Evolutionary conservation across 2,329 filamentous ascomycete genomes (phyloP).

Genomic region (Cytospora piceicola): DNA sequence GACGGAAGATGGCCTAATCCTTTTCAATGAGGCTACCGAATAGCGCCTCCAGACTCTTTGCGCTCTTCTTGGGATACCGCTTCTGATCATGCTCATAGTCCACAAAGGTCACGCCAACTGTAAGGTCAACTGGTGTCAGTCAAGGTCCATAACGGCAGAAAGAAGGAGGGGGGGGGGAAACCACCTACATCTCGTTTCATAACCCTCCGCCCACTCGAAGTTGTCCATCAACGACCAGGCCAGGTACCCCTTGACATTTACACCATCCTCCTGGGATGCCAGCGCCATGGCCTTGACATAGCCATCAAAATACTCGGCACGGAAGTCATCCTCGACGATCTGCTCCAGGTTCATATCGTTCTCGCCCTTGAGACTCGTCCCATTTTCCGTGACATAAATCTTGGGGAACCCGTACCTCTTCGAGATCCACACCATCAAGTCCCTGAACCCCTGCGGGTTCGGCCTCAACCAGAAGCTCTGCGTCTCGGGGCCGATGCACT

Average conservation of each 20-base stretch:
- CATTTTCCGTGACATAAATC: slow-evolving; percentile 90
- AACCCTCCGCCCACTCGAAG: slow-evolving; percentile 92
- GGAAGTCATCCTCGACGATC: slow-evolving; percentile 81
- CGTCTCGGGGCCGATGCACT: slow-evolving; percentile 79
- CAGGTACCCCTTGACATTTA: slow-evolving; percentile 79
- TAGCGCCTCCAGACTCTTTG: slow-evolving; percentile 68
- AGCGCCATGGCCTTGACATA: slow-evolving; percentile 79
- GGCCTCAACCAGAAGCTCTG: slow-evolving; percentile 82
- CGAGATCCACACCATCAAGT: slow-evolving; percentile 76
- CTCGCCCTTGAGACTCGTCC: slow-evolving; percentile 82
- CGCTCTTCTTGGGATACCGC: slow-evolving; percentile 83
- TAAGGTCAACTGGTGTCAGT: slow-evolving; percentile 2
- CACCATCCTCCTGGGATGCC: slow-evolving; percentile 71
- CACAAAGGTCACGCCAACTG: slow-evolving; percentile 76
- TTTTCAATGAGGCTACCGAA: slow-evolving; percentile 74
- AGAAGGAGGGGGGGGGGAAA: neutral
- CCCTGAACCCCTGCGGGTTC: slow-evolving; percentile 74
- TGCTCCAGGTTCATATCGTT: slow-evolving; percentile 72
- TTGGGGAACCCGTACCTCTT: slow-evolving; percentile 75
- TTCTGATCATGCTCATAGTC: slow-evolving; percentile 82
- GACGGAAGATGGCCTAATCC: slow-evolving; percentile 40
- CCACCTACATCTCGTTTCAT: slow-evolving; percentile 68
- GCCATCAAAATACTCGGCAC: slow-evolving; percentile 75
- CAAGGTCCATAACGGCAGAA: neutral
- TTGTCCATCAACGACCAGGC: slow-evolving; percentile 91